These are phyloP conservation scores for Digitaria exilis DNA, from an alignment of 202 grass and related monocot genomes.

Conservation along the genomic window DNA sequence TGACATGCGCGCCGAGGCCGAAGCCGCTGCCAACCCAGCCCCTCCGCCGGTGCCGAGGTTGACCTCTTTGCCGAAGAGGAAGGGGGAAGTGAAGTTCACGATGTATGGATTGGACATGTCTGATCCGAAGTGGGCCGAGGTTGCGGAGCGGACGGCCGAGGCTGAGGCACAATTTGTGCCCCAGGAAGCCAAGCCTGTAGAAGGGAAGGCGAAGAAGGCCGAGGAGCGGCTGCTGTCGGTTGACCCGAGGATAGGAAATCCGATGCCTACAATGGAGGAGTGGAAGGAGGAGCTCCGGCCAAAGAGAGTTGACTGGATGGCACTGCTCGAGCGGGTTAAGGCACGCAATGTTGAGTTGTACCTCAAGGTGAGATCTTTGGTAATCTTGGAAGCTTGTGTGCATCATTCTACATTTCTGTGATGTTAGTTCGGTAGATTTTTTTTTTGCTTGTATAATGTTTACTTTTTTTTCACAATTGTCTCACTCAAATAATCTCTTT, in stretches of 20 bases:
- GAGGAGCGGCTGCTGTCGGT: constrained; percentile 64
- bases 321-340: constrained; percentile 74
- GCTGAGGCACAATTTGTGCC: constrained; percentile 65
- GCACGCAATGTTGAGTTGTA: constrained; percentile 67
- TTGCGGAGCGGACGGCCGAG: constrained; percentile 60
- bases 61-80: constrained; percentile 70
- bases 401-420: constrained; percentile 17
- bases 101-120: constrained; percentile 91
- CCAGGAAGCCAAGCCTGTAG: constrained; percentile 62
- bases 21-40: constrained; percentile 22
- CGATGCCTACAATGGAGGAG: constrained; percentile 57
- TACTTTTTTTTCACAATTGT: background rate
- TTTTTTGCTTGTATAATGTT: background rate
- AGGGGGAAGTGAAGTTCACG: constrained; percentile 79
- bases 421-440: constrained; percentile 1
- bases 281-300: constrained; percentile 77
- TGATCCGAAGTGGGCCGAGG: constrained; percentile 78
- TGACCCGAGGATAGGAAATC: constrained; percentile 59
- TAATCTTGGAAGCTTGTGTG: constrained; percentile 22
- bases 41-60: constrained; percentile 32
- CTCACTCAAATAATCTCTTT: background rate
- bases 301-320: constrained; percentile 77
- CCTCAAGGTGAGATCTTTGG: constrained; percentile 65
- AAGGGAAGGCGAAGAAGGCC: constrained; percentile 69
- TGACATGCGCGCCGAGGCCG: constrained; percentile 51